Percentiles rank a stretch among this genome's conserved stretches.
phyloP scores from a whole-genome alignment of 1,139 yeast species.

The Saccharomyces hybrid region DNA sequence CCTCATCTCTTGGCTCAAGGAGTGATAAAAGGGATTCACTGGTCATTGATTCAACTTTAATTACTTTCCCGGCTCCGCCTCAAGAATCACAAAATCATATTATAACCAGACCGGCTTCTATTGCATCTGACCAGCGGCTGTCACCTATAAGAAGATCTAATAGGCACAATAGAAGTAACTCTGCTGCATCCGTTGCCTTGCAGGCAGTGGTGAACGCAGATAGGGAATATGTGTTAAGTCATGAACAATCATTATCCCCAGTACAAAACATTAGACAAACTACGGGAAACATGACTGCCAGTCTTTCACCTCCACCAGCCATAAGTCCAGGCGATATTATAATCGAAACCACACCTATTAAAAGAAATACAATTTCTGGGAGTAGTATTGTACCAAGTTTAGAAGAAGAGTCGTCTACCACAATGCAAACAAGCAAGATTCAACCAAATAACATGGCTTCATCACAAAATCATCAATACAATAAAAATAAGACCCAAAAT shows the following conservation, averaged over 20 bases:
- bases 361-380: conserved; percentile 6
- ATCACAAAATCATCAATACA: background rate
- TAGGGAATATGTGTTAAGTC: conserved; percentile 12
- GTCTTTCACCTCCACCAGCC: conserved; percentile 10
- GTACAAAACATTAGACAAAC: background rate
- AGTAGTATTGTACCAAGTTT: background rate
- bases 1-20: conserved; percentile 28
- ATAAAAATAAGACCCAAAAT: background rate
- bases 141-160: conserved; percentile 16
- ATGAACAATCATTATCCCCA: background rate
- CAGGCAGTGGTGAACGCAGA: conserved; percentile 62
- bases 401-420: background rate
- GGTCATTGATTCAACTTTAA: conserved; percentile 22
- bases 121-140: conserved; percentile 19
- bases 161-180: conserved; percentile 27
- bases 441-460: background rate
- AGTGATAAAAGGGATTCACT: conserved; percentile 25
- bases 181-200: conserved; percentile 54
- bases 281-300: background rate
- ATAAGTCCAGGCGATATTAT: conserved; percentile 20
- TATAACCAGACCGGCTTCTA: conserved; percentile 25
- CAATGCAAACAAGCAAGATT: background rate
- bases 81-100: conserved; percentile 26
- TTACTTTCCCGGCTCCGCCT: conserved; percentile 25
- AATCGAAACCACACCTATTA: conserved; percentile 21